These are phyloP conservation scores for Acaromyces ingoldii DNA, from an alignment of 1,284 basidiomycete species.

Conservation along the genomic window DNA sequence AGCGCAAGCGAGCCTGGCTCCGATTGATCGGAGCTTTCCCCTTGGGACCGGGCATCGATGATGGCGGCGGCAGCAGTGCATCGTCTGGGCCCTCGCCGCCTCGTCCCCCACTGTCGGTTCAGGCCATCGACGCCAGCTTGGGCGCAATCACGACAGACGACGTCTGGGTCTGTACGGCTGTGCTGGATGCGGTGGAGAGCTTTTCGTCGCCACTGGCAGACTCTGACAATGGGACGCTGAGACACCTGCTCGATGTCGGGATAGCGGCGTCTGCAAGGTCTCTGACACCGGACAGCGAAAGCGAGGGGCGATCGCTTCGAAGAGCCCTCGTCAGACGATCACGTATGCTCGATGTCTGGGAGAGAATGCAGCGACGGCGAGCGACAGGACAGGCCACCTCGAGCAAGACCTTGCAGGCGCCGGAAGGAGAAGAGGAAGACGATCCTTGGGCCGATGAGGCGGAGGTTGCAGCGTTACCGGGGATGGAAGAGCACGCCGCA, in stretches of 20 bases:
- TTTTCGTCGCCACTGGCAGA: neutral
- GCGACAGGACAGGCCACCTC: neutral
- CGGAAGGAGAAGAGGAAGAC: neutral
- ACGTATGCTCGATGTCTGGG: neutral
- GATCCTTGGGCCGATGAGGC: constrained; percentile 8
- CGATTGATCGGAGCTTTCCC: neutral
- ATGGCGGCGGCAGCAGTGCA: no score
- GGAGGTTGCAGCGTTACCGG: constrained; percentile 2
- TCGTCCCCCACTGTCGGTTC: neutral
- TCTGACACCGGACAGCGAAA: neutral
- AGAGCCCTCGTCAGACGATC: neutral
- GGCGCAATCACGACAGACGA: neutral
- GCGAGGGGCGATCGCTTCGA: neutral
- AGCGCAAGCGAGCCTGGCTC: constrained; percentile 1
- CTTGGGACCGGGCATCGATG: no score
- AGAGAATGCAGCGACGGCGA: neutral
- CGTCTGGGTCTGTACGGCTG: neutral
- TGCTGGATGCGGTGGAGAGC: neutral
- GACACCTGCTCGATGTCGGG: neutral
- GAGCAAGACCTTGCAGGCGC: neutral
- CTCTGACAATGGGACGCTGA: neutral
- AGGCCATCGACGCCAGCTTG: neutral
- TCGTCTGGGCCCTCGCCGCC: neutral
- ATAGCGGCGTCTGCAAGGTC: neutral
- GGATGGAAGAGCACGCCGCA: no score